Conservation (phyloP, 2,329 filamentous ascomycete species). For the Aurifilum marmelostoma region DNA sequence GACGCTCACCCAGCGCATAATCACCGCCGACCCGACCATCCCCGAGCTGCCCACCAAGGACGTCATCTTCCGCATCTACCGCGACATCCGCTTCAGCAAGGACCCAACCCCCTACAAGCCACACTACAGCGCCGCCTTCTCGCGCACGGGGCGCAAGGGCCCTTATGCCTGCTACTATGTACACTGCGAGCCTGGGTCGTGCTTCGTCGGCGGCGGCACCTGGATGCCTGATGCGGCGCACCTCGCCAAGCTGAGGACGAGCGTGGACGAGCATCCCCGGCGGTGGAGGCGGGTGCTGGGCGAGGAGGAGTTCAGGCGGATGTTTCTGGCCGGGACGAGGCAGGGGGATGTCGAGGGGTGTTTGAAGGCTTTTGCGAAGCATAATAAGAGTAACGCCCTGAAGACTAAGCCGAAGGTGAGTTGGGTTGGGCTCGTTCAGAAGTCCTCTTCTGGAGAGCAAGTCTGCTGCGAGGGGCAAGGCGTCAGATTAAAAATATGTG, state of each 20-base stretch:
- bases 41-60: slow-evolving; percentile 87
- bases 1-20: slow-evolving; percentile 69
- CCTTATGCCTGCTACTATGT: slow-evolving; percentile 89
- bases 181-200: slow-evolving; percentile 73
- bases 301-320: slow-evolving; percentile 61
- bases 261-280: slow-evolving; percentile 74
- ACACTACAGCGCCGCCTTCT: slow-evolving; percentile 85
- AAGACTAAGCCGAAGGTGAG: slow-evolving; percentile 85
- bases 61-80: slow-evolving; percentile 83
- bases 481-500: too few relatives aligned
- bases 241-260: slow-evolving; percentile 69
- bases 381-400: slow-evolving; percentile 74
- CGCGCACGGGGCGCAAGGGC: slow-evolving; percentile 83
- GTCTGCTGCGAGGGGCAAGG: neutral
- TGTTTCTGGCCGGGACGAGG: slow-evolving; percentile 63
- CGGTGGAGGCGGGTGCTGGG: slow-evolving; percentile 70
- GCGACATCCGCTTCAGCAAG: slow-evolving; percentile 82
- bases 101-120: slow-evolving; percentile 90
- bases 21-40: slow-evolving; percentile 76
- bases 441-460: neutral
- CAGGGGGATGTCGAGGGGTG: slow-evolving; percentile 59
- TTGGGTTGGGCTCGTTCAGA: neutral
- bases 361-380: slow-evolving; percentile 69
- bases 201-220: slow-evolving; percentile 78
- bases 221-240: slow-evolving; percentile 75